phyloP scores from a whole-genome alignment of 768 basidiomycete genomes.

The Lentinus brumalis region DNA sequence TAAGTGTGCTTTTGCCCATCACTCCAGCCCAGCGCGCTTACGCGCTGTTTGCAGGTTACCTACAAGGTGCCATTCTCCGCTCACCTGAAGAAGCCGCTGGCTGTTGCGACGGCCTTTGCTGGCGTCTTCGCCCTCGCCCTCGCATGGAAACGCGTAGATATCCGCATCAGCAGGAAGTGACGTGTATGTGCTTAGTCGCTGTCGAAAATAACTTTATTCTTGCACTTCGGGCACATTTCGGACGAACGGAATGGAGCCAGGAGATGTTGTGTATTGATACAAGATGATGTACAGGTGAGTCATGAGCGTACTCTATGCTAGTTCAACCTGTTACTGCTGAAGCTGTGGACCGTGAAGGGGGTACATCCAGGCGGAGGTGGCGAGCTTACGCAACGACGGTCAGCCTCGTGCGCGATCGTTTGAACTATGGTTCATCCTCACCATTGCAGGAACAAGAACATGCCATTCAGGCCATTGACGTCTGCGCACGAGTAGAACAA shows the following conservation, averaged over 20 bases:
- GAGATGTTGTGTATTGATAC: constrained; percentile 2
- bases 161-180: constrained; percentile 46
- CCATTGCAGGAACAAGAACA: constrained; percentile 52
- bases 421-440: constrained; percentile 37
- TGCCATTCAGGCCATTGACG: constrained; percentile 39
- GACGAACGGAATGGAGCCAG: neutral
- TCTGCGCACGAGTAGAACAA: constrained; percentile 45
- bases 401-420: neutral
- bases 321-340: constrained; percentile 29
- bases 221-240: neutral
- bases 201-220: constrained; percentile 14
- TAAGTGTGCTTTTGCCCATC: constrained; percentile 43
- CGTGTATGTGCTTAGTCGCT: constrained; percentile 9
- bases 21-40: neutral
- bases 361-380: constrained; percentile 44
- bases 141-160: constrained; percentile 52
- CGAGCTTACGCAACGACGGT: constrained; percentile 24
- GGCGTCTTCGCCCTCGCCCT: constrained; percentile 58
- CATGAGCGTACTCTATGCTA: constrained; percentile 2
- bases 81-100: constrained; percentile 85
- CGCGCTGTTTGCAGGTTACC: constrained; percentile 58
- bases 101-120: constrained; percentile 72
- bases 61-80: constrained; percentile 82
- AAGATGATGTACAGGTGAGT: neutral
- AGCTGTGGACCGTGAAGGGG: constrained; percentile 46